These are phyloP conservation scores for Cercospora beticola DNA, from an alignment of 2,329 filamentous ascomycete species.

Conservation along the genomic window DNA sequence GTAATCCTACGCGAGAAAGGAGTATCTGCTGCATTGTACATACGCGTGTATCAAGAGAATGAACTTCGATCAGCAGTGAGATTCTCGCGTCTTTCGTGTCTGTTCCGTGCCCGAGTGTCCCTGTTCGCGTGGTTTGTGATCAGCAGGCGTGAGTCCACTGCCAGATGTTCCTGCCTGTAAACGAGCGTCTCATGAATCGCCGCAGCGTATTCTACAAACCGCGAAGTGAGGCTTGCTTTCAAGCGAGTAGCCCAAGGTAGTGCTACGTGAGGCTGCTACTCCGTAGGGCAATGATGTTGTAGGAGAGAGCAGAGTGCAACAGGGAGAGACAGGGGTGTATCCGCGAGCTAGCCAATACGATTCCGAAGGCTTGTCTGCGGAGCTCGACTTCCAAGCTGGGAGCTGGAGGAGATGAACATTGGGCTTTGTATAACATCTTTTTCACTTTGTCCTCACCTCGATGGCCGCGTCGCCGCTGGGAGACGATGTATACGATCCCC, in stretches of 20 bases:
- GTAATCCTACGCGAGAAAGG: neutral
- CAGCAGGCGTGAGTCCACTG: neutral
- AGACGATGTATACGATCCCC: neutral
- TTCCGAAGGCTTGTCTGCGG: neutral
- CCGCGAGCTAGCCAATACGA: neutral
- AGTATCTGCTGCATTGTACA: neutral
- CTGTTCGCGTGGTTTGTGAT: neutral
- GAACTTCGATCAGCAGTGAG: neutral
- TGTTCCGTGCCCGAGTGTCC: neutral
- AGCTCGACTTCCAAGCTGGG: neutral
- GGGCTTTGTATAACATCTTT: neutral
- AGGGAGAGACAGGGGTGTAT: no score
- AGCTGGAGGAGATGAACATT: neutral
- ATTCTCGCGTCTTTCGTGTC: neutral
- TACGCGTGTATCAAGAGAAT: neutral
- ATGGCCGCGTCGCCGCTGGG: conserved; percentile 15
- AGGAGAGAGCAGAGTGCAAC: neutral
- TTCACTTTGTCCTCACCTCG: neutral
- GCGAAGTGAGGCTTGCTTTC: no score
- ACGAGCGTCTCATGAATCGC: neutral
- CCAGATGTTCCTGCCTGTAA: neutral
- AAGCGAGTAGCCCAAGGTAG: no score
- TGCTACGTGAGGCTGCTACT: no score
- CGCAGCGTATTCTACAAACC: no score
- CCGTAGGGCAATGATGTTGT: neutral